phyloP scores from a whole-genome alignment of 768 basidiomycete species.

The Podaxis sp. region DNA sequence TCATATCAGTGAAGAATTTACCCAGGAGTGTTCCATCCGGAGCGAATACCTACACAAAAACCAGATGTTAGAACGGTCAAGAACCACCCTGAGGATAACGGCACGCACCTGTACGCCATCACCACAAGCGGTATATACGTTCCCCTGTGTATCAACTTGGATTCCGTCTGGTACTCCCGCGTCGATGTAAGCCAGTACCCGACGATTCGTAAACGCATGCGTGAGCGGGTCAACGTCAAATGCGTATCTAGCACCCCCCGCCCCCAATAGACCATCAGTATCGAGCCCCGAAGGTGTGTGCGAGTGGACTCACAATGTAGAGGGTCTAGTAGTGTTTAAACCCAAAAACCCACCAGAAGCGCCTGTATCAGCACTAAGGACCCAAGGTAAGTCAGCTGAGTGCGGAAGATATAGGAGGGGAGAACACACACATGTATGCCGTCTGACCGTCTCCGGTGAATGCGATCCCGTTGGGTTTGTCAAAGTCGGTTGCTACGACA shows the following conservation, averaged over 20 bases:
- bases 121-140: conserved; percentile 65
- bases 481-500: conserved; percentile 75
- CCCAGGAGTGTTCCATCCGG: conserved; percentile 51
- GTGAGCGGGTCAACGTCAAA: conserved; percentile 60
- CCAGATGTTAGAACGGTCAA: not conserved
- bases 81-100: conserved; percentile 5
- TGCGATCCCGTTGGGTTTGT: conserved; percentile 69
- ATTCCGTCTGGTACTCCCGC: conserved; percentile 66
- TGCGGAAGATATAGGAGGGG: not conserved
- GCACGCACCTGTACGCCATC: conserved; percentile 56
- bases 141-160: conserved; percentile 57
- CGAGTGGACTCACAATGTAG: conserved; percentile 53
- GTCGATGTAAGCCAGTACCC: conserved; percentile 65
- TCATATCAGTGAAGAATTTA: conserved; percentile 53
- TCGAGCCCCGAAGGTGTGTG: not conserved
- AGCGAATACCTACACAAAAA: conserved; percentile 11
- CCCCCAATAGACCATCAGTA: not conserved
- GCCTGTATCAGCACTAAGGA: conserved; percentile 49
- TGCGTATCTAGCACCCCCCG: conserved; percentile 42
- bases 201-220: conserved; percentile 49
- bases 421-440: conserved; percentile 54
- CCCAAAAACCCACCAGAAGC: conserved; percentile 38
- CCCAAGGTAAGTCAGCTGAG: not conserved
- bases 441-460: conserved; percentile 61
- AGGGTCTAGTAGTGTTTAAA: conserved; percentile 52